phyloP scores from a whole-genome alignment of 2,329 filamentous ascomycete species.

The Cordyceps farinosa region DNA sequence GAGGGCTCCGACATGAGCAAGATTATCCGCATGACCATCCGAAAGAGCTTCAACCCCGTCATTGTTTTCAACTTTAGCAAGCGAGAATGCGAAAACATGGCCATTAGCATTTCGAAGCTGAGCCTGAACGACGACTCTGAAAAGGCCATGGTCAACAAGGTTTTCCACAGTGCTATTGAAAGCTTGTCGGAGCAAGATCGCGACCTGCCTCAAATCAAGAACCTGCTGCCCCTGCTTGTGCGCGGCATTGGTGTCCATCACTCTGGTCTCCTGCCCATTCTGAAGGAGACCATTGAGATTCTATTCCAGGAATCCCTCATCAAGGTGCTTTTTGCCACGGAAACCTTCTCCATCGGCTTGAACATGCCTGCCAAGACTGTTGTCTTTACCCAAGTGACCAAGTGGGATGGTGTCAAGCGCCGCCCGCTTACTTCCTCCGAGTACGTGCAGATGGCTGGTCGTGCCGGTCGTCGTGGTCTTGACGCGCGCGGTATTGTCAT shows the following conservation, averaged over 20 bases:
- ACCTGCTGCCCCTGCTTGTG: slow-evolving; percentile 83
- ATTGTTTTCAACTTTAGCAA: slow-evolving; percentile 99
- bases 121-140: slow-evolving; percentile 96
- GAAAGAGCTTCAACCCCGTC: slow-evolving; percentile 94
- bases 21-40: slow-evolving; percentile 98
- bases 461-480: slow-evolving; percentile 92
- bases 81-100: slow-evolving; percentile 88
- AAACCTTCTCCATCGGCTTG: slow-evolving; percentile 96
- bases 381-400: slow-evolving; percentile 95
- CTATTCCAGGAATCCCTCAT: slow-evolving; percentile 97
- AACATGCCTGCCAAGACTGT: slow-evolving; percentile 99
- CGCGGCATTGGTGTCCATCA: slow-evolving; percentile 97
- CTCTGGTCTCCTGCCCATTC: slow-evolving; percentile 86
- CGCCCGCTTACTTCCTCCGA: slow-evolving; percentile 85
- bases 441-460: slow-evolving; percentile 98
- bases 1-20: slow-evolving; percentile 86
- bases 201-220: slow-evolving; percentile 80
- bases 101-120: slow-evolving; percentile 79
- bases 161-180: slow-evolving; percentile 90
- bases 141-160: slow-evolving; percentile 88
- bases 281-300: slow-evolving; percentile 99
- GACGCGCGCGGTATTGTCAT: slow-evolving; percentile 98
- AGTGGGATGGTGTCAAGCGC: slow-evolving; percentile 85
- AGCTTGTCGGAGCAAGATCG: slow-evolving; percentile 90
- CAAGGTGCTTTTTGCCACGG: slow-evolving; percentile 96